Evolutionary conservation across 2,329 filamentous ascomycete genomes (phyloP).

Genomic region (Dothideomycetes sp.): DNA sequence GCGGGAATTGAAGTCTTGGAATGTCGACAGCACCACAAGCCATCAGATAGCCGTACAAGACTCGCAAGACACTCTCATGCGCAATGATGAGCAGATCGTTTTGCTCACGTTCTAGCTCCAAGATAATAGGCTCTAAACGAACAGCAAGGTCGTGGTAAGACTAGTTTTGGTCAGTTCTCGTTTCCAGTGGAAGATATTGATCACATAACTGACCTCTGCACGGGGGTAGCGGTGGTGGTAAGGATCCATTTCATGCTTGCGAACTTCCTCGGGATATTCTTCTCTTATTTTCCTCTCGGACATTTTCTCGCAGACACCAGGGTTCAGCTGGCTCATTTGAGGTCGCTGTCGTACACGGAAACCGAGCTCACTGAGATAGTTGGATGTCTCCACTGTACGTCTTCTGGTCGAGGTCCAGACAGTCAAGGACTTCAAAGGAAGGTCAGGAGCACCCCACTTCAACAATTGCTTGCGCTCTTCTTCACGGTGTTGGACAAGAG

Average conservation of each 20-base stretch:
- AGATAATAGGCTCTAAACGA: slow-evolving; percentile 90
- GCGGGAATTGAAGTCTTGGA: slow-evolving; percentile 82
- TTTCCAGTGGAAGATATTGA: neutral
- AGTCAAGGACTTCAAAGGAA: slow-evolving; percentile 67
- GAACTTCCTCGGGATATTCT: slow-evolving; percentile 81
- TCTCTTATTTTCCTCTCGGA: slow-evolving; percentile 71
- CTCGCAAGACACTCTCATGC: slow-evolving; percentile 93
- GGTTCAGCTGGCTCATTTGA: slow-evolving; percentile 95
- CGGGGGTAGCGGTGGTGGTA: slow-evolving; percentile 95
- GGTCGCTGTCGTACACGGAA: slow-evolving; percentile 85
- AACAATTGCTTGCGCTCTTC: slow-evolving; percentile 64
- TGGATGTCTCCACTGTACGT: slow-evolving; percentile 81
- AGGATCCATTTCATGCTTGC: slow-evolving; percentile 86
- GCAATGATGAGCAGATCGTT: slow-evolving; percentile 98
- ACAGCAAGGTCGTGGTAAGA: slow-evolving; percentile 99
- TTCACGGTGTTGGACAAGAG: slow-evolving; percentile 72
- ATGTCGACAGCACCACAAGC: slow-evolving; percentile 95
- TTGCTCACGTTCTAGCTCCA: slow-evolving; percentile 92
- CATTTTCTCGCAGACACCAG: slow-evolving; percentile 90
- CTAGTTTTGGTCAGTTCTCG: slow-evolving; percentile 37
- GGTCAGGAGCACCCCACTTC: slow-evolving; percentile 55
- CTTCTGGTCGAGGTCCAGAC: slow-evolving; percentile 93
- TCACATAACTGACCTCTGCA: slow-evolving; percentile 59
- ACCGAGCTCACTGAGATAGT: slow-evolving; percentile 67
- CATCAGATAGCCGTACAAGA: slow-evolving; percentile 97